These are phyloP conservation scores for Aureobasidium sp. DNA, from an alignment of 2,329 filamentous ascomycete genomes.

Conservation along the genomic window DNA sequence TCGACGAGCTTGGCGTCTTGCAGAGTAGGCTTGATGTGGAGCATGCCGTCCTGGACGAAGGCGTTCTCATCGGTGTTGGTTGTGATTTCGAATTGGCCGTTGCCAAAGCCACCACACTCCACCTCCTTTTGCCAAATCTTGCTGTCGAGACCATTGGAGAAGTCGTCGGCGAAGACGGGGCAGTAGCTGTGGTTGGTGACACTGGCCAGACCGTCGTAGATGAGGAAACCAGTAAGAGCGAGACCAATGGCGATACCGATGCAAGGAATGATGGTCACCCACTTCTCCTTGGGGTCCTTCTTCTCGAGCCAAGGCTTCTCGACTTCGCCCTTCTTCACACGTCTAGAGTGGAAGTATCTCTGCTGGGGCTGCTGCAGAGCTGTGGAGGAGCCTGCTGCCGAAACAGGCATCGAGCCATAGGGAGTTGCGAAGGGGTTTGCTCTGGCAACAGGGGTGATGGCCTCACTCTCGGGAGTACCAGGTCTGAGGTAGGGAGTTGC, in stretches of 20 bases:
- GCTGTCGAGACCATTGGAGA: constrained; percentile 49
- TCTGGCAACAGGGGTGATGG: constrained; percentile 23
- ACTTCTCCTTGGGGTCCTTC: constrained; percentile 71
- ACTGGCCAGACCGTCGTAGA: constrained; percentile 65
- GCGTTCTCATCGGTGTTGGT: constrained; percentile 66
- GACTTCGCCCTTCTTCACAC: constrained; percentile 62
- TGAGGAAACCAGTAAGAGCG: constrained; percentile 57
- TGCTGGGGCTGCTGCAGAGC: constrained; percentile 27
- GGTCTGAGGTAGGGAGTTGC: constrained; percentile 29
- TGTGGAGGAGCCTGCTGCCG: constrained; percentile 35
- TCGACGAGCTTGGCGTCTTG: constrained; percentile 60
- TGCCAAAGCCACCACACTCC: constrained; percentile 67
- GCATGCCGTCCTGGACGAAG: constrained; percentile 58
- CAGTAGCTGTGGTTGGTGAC: constrained; percentile 71
- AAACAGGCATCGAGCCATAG: constrained; percentile 36
- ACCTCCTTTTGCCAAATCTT: constrained; percentile 67
- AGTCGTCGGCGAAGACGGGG: constrained; percentile 58
- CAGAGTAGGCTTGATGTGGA: constrained; percentile 70
- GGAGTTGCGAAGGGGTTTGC: constrained; percentile 32
- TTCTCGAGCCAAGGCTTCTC: constrained; percentile 72
- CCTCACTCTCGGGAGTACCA: constrained; percentile 32
- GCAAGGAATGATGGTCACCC: constrained; percentile 73
- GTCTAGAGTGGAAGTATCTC: constrained; percentile 63
- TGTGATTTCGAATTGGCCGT: constrained; percentile 73
- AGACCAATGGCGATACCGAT: constrained; percentile 63